Percentiles rank a stretch among this genome's conserved stretches.
Evolutionary conservation across 2,329 filamentous ascomycete genomes (phyloP).

Genomic region (Cladorrhinum sp.): DNA sequence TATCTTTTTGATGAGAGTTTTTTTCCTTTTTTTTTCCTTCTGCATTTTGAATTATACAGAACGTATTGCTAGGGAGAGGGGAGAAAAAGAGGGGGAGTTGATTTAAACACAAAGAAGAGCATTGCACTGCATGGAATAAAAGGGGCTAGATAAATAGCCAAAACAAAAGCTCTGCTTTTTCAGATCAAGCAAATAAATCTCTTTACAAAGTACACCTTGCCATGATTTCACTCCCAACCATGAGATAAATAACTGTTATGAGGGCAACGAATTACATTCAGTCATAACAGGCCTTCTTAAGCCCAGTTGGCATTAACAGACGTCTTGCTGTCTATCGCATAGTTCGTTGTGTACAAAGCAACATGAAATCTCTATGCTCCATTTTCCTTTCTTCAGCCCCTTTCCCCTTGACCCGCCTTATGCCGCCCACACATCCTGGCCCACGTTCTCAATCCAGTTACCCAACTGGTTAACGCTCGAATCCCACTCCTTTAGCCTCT

Average conservation of each 20-base stretch:
- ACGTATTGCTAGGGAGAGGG: no score
- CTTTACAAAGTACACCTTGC: neutral
- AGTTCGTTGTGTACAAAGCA: conserved; percentile 17
- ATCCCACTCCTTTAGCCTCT: conserved; percentile 89
- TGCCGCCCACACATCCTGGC: conserved; percentile 88
- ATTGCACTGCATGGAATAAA: neutral
- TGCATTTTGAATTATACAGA: no score
- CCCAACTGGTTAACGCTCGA: conserved; percentile 92
- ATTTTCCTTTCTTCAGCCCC: neutral
- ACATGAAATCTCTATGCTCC: neutral
- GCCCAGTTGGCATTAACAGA: neutral
- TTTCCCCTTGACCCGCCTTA: no score
- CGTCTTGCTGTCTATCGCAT: conserved; percentile 16
- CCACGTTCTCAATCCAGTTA: conserved; percentile 93
- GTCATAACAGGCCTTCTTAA: neutral
- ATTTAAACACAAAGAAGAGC: no score
- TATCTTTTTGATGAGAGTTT: no score
- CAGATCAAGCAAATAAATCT: no score
- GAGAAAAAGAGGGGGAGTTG: no score
- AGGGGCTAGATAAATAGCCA: neutral
- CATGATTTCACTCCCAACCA: neutral
- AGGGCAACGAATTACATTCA: neutral
- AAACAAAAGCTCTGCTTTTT: neutral
- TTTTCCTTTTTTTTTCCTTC: neutral
- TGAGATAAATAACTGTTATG: neutral